A percentile compares a stretch with the other conserved stretches of the same genome.
These are phyloP conservation scores for Ilyonectria sp. DNA, from an alignment of 2,329 filamentous ascomycete genomes.

Conservation along the genomic window DNA sequence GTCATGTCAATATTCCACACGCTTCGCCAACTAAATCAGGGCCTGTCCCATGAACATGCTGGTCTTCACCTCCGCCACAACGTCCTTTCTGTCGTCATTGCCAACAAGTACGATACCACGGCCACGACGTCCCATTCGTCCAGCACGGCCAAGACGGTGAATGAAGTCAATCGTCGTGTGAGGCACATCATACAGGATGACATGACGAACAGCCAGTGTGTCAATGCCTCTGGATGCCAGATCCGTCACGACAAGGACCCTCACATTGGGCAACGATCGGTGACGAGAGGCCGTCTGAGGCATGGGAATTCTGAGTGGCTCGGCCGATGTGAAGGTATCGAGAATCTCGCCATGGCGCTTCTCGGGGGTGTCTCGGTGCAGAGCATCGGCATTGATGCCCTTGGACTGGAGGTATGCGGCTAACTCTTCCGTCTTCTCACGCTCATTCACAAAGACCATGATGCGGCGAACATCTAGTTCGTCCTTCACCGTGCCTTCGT, in stretches of 20 bases:
- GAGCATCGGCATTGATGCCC: constrained; percentile 88
- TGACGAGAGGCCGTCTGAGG: constrained; percentile 52
- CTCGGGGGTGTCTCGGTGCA: constrained; percentile 88
- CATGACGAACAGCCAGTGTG: constrained; percentile 90
- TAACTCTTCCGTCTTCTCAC: constrained; percentile 87
- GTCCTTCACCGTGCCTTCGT: constrained; percentile 70
- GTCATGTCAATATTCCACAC: constrained; percentile 11
- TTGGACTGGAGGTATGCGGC: constrained; percentile 85
- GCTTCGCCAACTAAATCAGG: constrained; percentile 68
- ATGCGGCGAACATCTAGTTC: constrained; percentile 83
- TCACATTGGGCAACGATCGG: constrained; percentile 80
- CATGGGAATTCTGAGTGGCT: constrained; percentile 56
- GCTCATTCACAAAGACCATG: constrained; percentile 96
- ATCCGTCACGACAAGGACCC: constrained; percentile 95
- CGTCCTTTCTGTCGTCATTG: constrained; percentile 88
- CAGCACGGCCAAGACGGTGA: constrained; percentile 91
- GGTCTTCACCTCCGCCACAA: constrained; percentile 92
- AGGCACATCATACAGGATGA: constrained; percentile 97
- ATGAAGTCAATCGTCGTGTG: constrained; percentile 99
- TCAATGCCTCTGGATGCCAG: constrained; percentile 94
- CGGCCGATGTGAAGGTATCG: constrained; percentile 76
- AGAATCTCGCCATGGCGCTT: constrained; percentile 84
- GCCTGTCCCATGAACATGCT: constrained; percentile 89
- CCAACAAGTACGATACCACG: constrained; percentile 92
- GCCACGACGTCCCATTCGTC: constrained; percentile 92